phyloP scores from a whole-genome alignment of 2,329 filamentous ascomycete species.

The Colletotrichum endophyticum region DNA sequence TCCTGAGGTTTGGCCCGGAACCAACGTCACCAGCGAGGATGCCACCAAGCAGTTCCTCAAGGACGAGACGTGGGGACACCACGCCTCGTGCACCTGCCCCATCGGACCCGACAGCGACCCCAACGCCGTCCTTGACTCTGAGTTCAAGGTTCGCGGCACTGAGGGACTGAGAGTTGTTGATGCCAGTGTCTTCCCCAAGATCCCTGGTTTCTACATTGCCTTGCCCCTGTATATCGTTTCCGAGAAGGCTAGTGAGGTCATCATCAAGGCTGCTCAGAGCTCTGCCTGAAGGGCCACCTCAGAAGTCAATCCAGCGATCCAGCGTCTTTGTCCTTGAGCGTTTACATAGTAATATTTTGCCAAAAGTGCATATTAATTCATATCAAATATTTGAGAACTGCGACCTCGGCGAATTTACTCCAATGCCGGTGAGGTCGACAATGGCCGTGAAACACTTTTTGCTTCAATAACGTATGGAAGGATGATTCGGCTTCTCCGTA shows the following conservation, averaged over 20 bases:
- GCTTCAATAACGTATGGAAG: not conserved
- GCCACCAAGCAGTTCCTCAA: slow-evolving; percentile 6
- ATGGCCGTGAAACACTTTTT: not conserved
- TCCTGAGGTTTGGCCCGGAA: not conserved
- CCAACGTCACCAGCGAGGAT: not conserved
- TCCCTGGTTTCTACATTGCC: slow-evolving; percentile 40
- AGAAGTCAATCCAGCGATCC: not conserved
- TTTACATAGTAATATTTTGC: not conserved
- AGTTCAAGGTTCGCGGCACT: slow-evolving; percentile 62
- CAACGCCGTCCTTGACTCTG: slow-evolving; percentile 60
- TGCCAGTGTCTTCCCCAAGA: slow-evolving; percentile 53
- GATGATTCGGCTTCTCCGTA: not conserved
- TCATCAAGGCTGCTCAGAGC: slow-evolving; percentile 25
- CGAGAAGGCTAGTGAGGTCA: slow-evolving; percentile 58
- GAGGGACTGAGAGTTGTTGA: slow-evolving; percentile 65
- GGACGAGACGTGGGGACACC: slow-evolving; percentile 52
- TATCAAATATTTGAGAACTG: not conserved
- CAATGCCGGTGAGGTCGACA: not conserved
- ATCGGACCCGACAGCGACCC: slow-evolving; percentile 62
- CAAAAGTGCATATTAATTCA: not conserved
- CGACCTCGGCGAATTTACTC: not conserved
- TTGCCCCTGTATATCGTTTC: slow-evolving; percentile 58
- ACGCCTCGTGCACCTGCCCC: slow-evolving; percentile 60
- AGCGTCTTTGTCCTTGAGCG: not conserved
- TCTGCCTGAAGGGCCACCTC: not conserved